These are phyloP conservation scores for Bullera alba DNA, from an alignment of 768 basidiomycete genomes.

Conservation along the genomic window DNA sequence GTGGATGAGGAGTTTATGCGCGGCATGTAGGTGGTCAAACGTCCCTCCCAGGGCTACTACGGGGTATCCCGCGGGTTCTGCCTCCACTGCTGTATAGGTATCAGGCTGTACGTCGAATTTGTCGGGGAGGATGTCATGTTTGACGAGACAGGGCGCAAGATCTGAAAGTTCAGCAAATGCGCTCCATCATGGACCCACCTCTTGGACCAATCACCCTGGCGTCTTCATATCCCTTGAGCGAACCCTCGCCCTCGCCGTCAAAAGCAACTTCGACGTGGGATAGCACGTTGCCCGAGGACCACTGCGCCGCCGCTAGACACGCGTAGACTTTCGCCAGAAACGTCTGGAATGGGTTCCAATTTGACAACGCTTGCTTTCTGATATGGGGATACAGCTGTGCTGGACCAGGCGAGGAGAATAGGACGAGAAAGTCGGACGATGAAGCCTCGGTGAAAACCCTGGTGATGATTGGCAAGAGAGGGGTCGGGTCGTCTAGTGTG, in stretches of 20 bases:
- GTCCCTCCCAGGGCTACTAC: conserved; percentile 75
- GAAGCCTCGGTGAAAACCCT: not conserved
- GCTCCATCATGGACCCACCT: no score
- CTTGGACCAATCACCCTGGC: no score
- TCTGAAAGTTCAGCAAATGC: no score
- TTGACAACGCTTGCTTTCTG: conserved; percentile 11
- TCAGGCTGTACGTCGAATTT: no score
- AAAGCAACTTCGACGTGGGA: conserved; percentile 74
- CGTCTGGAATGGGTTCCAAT: conserved; percentile 65
- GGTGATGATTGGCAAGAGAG: conserved; percentile 14
- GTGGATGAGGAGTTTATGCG: conserved; percentile 92
- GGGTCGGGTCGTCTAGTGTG: not conserved
- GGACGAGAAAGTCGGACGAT: not conserved
- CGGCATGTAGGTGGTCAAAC: conserved; percentile 94
- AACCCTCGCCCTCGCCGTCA: conserved; percentile 53
- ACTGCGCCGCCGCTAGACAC: conserved; percentile 59
- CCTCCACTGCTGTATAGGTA: no score
- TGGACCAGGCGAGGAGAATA: conserved; percentile 3
- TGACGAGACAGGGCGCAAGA: no score
- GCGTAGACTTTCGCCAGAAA: conserved; percentile 79
- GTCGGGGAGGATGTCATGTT: no score
- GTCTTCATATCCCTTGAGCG: no score
- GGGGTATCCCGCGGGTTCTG: no score
- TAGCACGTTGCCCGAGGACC: conserved; percentile 59
- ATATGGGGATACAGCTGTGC: conserved; percentile 17